These are phyloP conservation scores for Acorus gramineus DNA, from an alignment of 106 monocot genomes.

Conservation along the genomic window DNA sequence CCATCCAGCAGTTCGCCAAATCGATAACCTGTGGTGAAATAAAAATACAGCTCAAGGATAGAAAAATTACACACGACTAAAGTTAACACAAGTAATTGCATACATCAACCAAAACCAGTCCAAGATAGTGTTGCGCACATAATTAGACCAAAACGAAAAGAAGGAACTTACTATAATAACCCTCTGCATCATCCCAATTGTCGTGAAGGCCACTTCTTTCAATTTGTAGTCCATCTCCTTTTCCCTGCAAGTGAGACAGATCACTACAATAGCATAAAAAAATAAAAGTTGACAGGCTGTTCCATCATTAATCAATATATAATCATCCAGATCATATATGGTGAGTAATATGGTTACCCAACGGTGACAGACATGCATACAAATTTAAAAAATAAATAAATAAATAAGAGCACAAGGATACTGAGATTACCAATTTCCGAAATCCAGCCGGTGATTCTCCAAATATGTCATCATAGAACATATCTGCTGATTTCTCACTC, in stretches of 20 bases:
- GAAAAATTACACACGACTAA: background rate
- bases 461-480: conserved; percentile 97
- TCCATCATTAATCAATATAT: too few relatives aligned
- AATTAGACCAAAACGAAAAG: background rate
- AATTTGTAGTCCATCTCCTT: conserved; percentile 53
- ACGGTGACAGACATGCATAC: background rate
- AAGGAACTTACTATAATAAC: conserved; percentile 83
- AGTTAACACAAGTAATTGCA: background rate
- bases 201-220: conserved; percentile 76
- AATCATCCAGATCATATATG: too few relatives aligned
- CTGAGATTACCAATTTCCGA: conserved; percentile 50
- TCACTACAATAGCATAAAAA: background rate
- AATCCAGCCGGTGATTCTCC: conserved; percentile 80
- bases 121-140: too few relatives aligned
- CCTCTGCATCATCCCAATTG: conserved; percentile 99
- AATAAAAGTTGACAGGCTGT: background rate
- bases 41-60: background rate
- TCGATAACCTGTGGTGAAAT: conserved; percentile 40
- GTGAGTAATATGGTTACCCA: too few relatives aligned
- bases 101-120: background rate
- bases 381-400: background rate
- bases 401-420: background rate
- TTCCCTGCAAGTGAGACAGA: conserved; percentile 42
- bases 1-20: conserved; percentile 95
- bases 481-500: conserved; percentile 89